Evolutionary conservation across 176 grass and related monocot species (phyloP), one percentile per base, ranked within the genome.

Genomic region (Elymus sibiricus): DNA sequence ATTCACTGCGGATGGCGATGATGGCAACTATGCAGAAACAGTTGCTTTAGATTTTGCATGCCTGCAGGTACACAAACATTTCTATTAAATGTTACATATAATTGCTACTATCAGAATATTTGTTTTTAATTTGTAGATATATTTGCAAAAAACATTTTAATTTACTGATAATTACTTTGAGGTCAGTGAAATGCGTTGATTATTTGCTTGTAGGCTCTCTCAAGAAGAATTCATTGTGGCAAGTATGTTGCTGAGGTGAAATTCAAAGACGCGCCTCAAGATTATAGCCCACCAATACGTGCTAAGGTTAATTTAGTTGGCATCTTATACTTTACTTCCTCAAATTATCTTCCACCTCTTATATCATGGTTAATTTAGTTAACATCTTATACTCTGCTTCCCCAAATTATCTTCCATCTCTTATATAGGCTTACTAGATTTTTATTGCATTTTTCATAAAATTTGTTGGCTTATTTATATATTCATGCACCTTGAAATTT

Each of bases 241-340:
- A 98, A 94, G 84, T 98, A 92, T 86, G 97, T 98, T 17, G 97
- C 97, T 19, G 97, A 98, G 73, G 93, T 91, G 86, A 98, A 98
- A 65, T 98, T 95, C 72, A 92, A 64, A 84, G 88, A 96, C 34
- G 87, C 92, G 68, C 82, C 92, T 32, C 91, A 92, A 74, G 94
- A 98, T 83, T 98, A 98, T 78, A 83, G 63, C 87, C 90, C 86
- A 40, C 82, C 83, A 88, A 95, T 95, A 84, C 58, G 75, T 34
- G 82, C 88, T 28, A 91, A 98, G 92, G 94, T 98, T 80, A 81
- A 27, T 79, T 77, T 88, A 74, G 47, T 66, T 40, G 81, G 26
- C 44, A 49, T 22, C 59, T 72, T 60, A 76, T 66, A 61, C 34
- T 17, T n/a, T 24, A 4, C 27, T 31, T 79, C 49, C 46, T 17